Evolutionary conservation across 2,329 filamentous ascomycete genomes (phyloP), one percentile per base, ranked within the genome.

Genomic region (Epichloe festucae): DNA sequence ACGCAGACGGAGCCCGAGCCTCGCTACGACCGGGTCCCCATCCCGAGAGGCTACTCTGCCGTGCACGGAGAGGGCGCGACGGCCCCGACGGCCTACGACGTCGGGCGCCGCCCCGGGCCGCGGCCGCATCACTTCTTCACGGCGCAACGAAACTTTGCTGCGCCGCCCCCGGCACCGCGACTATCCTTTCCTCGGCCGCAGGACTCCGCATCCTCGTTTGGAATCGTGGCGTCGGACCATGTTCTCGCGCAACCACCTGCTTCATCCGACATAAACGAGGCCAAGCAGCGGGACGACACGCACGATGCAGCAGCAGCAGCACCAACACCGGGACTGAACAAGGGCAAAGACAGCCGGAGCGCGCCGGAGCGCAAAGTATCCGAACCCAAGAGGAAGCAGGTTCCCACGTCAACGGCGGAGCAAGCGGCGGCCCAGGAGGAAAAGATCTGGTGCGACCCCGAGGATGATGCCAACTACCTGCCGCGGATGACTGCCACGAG

Each of bases 401-500:
- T 53, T 1, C 10, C n/a, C 8, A 31, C 51, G 46, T 31, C 43
- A 12, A 47, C 51, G 15, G 53, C 54, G 27, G 53, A 58, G 17
- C 17, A 4, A 44, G 59, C 56, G 6, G 60, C 60, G 3, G 71
- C 23, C 23, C 23, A 23, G 5, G 23, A 23, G 6, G 23, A 23
- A 23, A 23, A 23, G 23, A 23, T 23, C 23, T 23, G 5, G 23
- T 6, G 23, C 23, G 23, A 23, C 23, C 1, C 23, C 23, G 23
- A 23, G 23, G 0, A 7, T 23, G 23, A 6, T 2, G 5, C 61
- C n/a, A 31, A 55, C 17, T 55, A 52, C n/a, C 65, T 69, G 60
- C 74, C 76, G 12, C 69, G 73, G 53, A 86, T 87, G 83, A 76
- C 72, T 46, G 82, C 81, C 6, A 82, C 81, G 12, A 81, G 77